phyloP scores from a whole-genome alignment of 345 rosid species.

The Aethionema arabicum region DNA sequence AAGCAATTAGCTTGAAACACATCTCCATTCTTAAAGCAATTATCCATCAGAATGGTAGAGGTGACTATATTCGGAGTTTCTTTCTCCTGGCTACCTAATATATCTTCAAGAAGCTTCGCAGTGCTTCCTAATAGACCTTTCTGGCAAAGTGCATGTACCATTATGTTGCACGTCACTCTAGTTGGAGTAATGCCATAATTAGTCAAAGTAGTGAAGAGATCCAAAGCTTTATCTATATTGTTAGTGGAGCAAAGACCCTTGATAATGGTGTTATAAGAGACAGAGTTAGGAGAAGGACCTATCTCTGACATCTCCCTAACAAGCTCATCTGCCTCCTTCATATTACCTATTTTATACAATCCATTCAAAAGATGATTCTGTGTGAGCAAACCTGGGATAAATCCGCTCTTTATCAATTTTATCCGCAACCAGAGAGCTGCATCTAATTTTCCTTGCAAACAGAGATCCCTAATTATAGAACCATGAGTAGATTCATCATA shows the following conservation, averaged over 20 bases:
- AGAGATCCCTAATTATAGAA: constrained; percentile 49
- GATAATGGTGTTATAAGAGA: constrained; percentile 58
- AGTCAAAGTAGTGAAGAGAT: constrained; percentile 49
- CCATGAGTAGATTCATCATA: constrained; percentile 36
- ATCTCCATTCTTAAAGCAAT: constrained; percentile 59
- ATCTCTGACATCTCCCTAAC: constrained; percentile 65
- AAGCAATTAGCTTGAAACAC: constrained; percentile 45
- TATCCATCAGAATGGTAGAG: constrained; percentile 71
- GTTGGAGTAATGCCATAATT: constrained; percentile 55
- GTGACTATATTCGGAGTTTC: constrained; percentile 45
- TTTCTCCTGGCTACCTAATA: constrained; percentile 40
- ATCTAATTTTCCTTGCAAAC: constrained; percentile 61
- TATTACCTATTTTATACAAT: constrained; percentile 49
- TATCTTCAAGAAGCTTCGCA: constrained; percentile 45
- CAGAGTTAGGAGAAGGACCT: constrained; percentile 64
- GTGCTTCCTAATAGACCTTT: constrained; percentile 54
- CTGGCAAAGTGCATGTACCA: constrained; percentile 63
- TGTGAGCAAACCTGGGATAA: constrained; percentile 54
- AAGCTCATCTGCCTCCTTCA: constrained; percentile 57
- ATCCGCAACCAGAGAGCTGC: constrained; percentile 60
- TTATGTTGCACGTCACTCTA: constrained; percentile 60
- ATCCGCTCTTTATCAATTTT: constrained; percentile 52
- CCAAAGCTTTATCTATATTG: constrained; percentile 56
- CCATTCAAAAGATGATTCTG: constrained; percentile 69
- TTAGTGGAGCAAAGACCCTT: constrained; percentile 57